phyloP scores from a whole-genome alignment of 1,139 yeast species.

The Diutina mesorugosa region DNA sequence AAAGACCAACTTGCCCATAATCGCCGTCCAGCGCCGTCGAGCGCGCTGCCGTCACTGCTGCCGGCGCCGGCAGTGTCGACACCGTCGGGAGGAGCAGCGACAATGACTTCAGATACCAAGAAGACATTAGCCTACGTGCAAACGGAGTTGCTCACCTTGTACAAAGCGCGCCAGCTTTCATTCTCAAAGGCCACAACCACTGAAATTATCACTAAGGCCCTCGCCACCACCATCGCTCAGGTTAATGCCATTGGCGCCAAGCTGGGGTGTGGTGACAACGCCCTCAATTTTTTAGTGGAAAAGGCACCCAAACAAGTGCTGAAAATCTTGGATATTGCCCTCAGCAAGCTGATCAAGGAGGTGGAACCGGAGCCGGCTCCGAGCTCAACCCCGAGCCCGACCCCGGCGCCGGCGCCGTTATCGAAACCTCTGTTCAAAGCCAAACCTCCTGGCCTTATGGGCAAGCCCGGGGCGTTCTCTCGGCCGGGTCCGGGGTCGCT shows the following conservation, averaged over 20 bases:
- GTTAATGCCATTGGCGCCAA: constrained; percentile 78
- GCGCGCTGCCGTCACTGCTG: constrained; percentile 4
- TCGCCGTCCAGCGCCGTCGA: constrained; percentile 13
- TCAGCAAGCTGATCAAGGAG: constrained; percentile 56
- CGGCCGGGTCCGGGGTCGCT: neutral
- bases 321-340: constrained; percentile 69
- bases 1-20: constrained; percentile 46
- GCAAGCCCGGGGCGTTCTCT: neutral
- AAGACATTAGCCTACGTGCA: constrained; percentile 57
- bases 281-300: constrained; percentile 67
- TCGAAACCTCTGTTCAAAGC: neutral
- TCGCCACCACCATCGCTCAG: constrained; percentile 87
- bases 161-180: constrained; percentile 53
- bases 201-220: constrained; percentile 76
- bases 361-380: neutral
- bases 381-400: neutral
- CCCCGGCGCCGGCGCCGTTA: neutral
- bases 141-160: constrained; percentile 55
- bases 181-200: constrained; percentile 66
- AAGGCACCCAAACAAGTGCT: constrained; percentile 83
- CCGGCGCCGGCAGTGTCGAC: constrained; percentile 11
- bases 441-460: neutral
- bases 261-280: constrained; percentile 74
- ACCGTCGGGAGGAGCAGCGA: constrained; percentile 5
- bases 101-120: constrained; percentile 43